phyloP scores from a whole-genome alignment of 345 rosid species.

The Salix suchowensis region DNA sequence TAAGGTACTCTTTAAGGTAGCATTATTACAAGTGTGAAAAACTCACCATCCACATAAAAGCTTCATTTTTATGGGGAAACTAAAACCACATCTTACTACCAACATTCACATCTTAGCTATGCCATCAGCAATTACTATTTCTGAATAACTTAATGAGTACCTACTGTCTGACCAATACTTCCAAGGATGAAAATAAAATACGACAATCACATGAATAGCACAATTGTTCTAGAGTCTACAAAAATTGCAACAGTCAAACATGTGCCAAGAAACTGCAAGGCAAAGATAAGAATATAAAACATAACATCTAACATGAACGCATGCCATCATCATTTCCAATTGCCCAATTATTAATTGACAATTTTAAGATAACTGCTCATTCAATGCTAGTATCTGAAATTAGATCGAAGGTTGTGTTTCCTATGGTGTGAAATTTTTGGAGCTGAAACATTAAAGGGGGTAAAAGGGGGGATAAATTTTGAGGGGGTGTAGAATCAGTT shows the following conservation, averaged over 20 bases:
- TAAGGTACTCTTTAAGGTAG: no score
- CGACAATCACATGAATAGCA: background rate
- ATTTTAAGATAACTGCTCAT: background rate
- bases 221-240: no score
- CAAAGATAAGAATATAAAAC: background rate
- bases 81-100: background rate
- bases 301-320: background rate
- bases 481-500: background rate
- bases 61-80: background rate
- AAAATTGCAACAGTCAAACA: background rate
- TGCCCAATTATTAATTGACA: background rate
- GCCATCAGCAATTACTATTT: background rate
- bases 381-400: no score
- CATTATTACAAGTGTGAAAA: no score
- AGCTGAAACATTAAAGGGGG: background rate
- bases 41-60: no score
- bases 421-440: background rate
- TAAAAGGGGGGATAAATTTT: no score
- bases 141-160: background rate
- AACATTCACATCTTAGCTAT: background rate
- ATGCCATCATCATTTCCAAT: background rate
- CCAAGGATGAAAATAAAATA: background rate
- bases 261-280: background rate
- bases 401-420: no score
- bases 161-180: background rate